Conservation (phyloP, 441 rosid genomes). For the Euphorbia schlechtendalii region DNA sequence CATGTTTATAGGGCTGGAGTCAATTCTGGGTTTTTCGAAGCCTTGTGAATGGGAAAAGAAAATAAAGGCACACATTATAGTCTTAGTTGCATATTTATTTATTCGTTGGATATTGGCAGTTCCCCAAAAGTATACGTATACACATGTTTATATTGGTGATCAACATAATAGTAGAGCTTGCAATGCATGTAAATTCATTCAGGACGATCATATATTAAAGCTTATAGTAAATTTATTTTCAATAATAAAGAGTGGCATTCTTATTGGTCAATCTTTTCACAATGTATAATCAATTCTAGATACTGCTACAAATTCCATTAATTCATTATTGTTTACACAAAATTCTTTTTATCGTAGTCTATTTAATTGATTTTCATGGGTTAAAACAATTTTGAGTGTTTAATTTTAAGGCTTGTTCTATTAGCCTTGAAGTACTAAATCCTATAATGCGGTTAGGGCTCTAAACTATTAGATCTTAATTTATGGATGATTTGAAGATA, state of each 20-base stretch:
- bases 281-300: not conserved
- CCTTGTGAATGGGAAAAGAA: constrained; percentile 14
- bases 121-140: not conserved
- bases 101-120: constrained; percentile 7
- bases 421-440: no score
- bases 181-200: constrained; percentile 15
- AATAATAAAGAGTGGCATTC: not conserved
- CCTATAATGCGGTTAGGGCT: no score
- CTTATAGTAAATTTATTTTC: not conserved
- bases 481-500: no score
- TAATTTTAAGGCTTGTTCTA: no score
- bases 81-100: constrained; percentile 6
- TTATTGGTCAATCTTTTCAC: not conserved
- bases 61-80: constrained; percentile 7
- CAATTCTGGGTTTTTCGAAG: constrained; percentile 43
- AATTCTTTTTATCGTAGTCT: not conserved
- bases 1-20: constrained; percentile 63
- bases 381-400: no score
- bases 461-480: no score
- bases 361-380: no score
- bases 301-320: not conserved
- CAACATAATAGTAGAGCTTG: not conserved
- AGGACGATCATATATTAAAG: not conserved
- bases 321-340: not conserved
- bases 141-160: not conserved